Evolutionary conservation across 768 basidiomycete genomes (phyloP).

Genomic region (Infundibulicybe gibba): DNA sequence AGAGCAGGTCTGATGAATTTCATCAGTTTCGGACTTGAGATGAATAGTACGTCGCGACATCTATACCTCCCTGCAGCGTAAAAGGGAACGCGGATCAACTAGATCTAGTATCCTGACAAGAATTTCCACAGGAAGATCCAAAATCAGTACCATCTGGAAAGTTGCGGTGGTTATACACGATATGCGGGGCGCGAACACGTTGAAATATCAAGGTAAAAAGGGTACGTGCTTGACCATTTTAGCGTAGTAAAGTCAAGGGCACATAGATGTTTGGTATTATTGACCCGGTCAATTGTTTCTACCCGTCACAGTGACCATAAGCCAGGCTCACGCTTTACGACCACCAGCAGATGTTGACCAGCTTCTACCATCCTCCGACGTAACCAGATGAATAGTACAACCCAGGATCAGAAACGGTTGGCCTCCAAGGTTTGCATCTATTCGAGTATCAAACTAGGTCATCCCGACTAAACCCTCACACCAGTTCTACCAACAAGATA

Average conservation of each 20-base stretch:
- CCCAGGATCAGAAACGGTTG: slow-evolving; percentile 5
- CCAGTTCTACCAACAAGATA: slow-evolving; percentile 68
- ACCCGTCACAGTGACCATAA: too few species aligned
- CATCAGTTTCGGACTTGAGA: not conserved
- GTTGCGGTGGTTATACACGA: too few species aligned
- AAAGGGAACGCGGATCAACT: slow-evolving; percentile 13
- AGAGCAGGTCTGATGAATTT: slow-evolving; percentile 22
- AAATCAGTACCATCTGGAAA: not conserved
- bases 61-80: slow-evolving; percentile 22
- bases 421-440: slow-evolving; percentile 14
- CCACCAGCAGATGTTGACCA: too few species aligned
- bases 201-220: too few species aligned
- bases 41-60: not conserved
- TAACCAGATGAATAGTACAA: slow-evolving; percentile 7
- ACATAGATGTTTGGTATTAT: not conserved
- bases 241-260: not conserved
- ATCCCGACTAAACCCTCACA: not conserved
- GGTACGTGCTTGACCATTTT: not conserved
- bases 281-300: not conserved
- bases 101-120: slow-evolving; percentile 6
- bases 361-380: not conserved
- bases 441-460: not conserved
- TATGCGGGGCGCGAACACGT: too few species aligned
- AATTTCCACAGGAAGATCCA: slow-evolving; percentile 13
- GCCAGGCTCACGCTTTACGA: too few species aligned